phyloP scores from a whole-genome alignment of 202 grass and related monocot species.

The Carex arenaria region DNA sequence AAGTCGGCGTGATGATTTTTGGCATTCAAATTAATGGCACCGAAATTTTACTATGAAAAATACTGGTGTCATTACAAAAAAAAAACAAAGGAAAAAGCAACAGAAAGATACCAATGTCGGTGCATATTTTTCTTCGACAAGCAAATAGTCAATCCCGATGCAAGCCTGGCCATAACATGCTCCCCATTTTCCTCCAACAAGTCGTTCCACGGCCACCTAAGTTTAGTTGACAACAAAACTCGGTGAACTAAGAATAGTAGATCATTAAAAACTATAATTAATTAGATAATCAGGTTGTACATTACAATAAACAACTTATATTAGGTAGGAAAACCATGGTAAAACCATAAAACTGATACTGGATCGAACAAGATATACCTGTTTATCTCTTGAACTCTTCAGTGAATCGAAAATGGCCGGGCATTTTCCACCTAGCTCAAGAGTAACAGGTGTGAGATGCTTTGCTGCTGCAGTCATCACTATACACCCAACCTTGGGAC shows the following conservation, averaged over 20 bases:
- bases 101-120: constrained; percentile 44
- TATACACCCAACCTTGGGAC: constrained; percentile 43
- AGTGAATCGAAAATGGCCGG: constrained; percentile 89
- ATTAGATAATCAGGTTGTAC: background rate
- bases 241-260: background rate
- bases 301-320: background rate
- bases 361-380: constrained; percentile 5
- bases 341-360: constrained; percentile 17
- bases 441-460: constrained; percentile 85
- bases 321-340: constrained; percentile 10
- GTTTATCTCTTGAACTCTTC: constrained; percentile 32
- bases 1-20: background rate
- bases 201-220: constrained; percentile 44
- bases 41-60: background rate
- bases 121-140: constrained; percentile 73
- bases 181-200: constrained; percentile 77
- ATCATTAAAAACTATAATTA: background rate
- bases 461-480: constrained; percentile 78
- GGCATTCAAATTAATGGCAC: background rate
- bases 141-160: constrained; percentile 80
- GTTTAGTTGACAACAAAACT: background rate
- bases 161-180: constrained; percentile 77
- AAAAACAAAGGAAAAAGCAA: background rate
- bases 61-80: background rate
- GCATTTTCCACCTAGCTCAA: constrained; percentile 92